phyloP scores from a whole-genome alignment of 2,329 filamentous ascomycete genomes.

The Diplodia seriata region DNA sequence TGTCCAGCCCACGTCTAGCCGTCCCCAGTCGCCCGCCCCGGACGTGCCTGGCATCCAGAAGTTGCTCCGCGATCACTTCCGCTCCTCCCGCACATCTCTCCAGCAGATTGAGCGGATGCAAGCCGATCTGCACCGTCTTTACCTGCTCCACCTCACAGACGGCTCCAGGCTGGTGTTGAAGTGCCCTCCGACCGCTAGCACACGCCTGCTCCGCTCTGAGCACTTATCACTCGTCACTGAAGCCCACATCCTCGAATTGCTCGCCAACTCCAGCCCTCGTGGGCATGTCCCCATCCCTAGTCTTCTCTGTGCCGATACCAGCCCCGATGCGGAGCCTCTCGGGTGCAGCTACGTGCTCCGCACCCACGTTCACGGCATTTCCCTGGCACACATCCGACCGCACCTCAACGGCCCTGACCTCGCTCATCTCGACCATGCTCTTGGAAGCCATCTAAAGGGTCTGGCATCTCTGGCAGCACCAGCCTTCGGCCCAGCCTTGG shows the following conservation, averaged over 20 bases:
- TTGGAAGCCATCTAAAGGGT: slow-evolving; percentile 50
- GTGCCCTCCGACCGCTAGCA: slow-evolving; percentile 48
- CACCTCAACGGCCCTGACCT: slow-evolving; percentile 47
- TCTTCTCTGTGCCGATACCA: slow-evolving; percentile 49
- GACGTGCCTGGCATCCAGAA: slow-evolving; percentile 47
- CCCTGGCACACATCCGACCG: slow-evolving; percentile 42
- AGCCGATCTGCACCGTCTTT: slow-evolving; percentile 50
- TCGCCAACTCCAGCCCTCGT: neutral
- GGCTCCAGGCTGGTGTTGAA: slow-evolving; percentile 51
- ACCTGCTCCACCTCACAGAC: slow-evolving; percentile 49
- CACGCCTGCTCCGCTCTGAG: slow-evolving; percentile 53
- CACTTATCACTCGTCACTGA: slow-evolving; percentile 51
- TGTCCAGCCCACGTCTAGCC: neutral
- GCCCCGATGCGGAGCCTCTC: slow-evolving; percentile 38
- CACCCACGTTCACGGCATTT: slow-evolving; percentile 44
- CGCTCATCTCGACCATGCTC: slow-evolving; percentile 48
- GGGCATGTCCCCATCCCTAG: slow-evolving; percentile 46
- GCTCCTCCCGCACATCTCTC: slow-evolving; percentile 43
- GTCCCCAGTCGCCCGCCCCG: slow-evolving; percentile 21
- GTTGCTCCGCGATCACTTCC: slow-evolving; percentile 43
- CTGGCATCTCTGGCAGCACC: slow-evolving; percentile 56
- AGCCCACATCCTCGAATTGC: slow-evolving; percentile 47
- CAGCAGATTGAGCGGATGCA: slow-evolving; percentile 46
- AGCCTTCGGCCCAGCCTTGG: slow-evolving; percentile 59
- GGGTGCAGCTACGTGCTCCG: slow-evolving; percentile 46